Percentiles rank a stretch among this genome's conserved stretches.
phyloP scores from a whole-genome alignment of 306 rosid genomes.

The Trifolium pratense region DNA sequence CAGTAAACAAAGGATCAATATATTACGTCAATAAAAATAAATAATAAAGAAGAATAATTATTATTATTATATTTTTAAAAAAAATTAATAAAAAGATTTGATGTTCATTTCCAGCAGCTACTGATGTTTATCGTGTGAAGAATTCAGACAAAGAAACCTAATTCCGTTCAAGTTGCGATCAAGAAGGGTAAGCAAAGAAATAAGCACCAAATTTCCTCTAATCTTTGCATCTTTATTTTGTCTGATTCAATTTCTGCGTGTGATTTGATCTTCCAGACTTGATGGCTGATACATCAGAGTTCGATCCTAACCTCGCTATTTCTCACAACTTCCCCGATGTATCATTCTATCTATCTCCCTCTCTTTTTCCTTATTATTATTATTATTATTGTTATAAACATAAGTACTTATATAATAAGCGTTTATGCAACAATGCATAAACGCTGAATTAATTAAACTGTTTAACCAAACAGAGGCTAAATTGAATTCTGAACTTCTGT shows the following conservation, averaged over 20 bases:
- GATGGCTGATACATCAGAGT: conserved; percentile 52
- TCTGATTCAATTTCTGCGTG: background rate
- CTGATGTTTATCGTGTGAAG: too few relatives aligned
- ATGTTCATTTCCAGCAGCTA: background rate
- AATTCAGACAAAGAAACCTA: background rate
- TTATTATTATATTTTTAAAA: too few relatives aligned
- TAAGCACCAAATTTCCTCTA: background rate
- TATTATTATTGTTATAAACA: background rate
- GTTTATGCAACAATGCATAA: background rate
- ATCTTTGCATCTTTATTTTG: too few relatives aligned
- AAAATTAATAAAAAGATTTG: background rate
- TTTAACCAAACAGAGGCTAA: background rate
- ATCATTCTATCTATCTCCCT: background rate
- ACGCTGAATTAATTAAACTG: background rate
- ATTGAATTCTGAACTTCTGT: conserved; percentile 27
- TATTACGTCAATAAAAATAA: too few relatives aligned
- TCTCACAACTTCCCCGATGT: conserved; percentile 85
- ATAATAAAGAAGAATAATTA: too few relatives aligned
- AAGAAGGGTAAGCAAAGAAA: background rate
- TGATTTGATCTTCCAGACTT: conserved; percentile 5
- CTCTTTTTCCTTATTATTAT: conserved; percentile 10
- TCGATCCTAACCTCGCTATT: conserved; percentile 61
- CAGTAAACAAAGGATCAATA: too few relatives aligned
- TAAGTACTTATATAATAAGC: background rate
- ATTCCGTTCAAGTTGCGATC: background rate